Evolutionary conservation across 768 basidiomycete species (phyloP).

Genomic region (Leucosporidium creatinivorum): DNA sequence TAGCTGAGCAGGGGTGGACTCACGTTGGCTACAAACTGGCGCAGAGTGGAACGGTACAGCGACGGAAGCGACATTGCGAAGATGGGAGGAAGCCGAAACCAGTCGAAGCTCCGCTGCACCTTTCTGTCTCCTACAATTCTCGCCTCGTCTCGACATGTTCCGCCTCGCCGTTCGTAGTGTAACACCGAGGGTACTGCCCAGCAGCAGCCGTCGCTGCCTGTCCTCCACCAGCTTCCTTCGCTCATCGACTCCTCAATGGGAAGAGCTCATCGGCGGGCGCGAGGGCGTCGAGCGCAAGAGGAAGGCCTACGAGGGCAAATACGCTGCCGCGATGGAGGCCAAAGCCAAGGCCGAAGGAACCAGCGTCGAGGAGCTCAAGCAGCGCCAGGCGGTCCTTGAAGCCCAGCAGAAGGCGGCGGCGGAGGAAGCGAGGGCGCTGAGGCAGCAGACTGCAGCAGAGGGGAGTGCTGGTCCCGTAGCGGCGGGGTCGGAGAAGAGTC

Average conservation of each 20-base stretch:
- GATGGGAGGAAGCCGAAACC: too few relatives aligned
- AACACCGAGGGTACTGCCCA: too few relatives aligned
- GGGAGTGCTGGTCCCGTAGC: conserved; percentile 7
- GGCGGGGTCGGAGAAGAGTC: not conserved
- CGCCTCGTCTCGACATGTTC: not conserved
- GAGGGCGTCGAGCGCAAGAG: conserved; percentile 19
- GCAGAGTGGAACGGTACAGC: conserved; percentile 25
- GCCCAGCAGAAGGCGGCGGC: too few relatives aligned
- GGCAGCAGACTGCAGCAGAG: not conserved
- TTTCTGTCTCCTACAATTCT: too few relatives aligned
- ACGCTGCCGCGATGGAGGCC: conserved; percentile 17
- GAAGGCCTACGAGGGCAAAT: conserved; percentile 22
- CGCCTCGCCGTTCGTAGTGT: not conserved
- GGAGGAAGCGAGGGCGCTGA: conserved; percentile 2
- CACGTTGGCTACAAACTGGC: conserved; percentile 32
- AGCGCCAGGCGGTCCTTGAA: not conserved
- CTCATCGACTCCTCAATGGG: conserved; percentile 21
- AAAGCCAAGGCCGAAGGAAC: conserved; percentile 24
- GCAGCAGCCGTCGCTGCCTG: not conserved
- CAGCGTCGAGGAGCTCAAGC: conserved; percentile 22
- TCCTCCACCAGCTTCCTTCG: not conserved
- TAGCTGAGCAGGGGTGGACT: not conserved
- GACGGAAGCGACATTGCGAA: conserved; percentile 8
- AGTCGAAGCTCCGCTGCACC: too few relatives aligned
- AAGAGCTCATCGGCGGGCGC: conserved; percentile 31